Evolutionary conservation across 2,329 filamentous ascomycete genomes (phyloP).

Genomic region (Pseudopyricularia cyperi): DNA sequence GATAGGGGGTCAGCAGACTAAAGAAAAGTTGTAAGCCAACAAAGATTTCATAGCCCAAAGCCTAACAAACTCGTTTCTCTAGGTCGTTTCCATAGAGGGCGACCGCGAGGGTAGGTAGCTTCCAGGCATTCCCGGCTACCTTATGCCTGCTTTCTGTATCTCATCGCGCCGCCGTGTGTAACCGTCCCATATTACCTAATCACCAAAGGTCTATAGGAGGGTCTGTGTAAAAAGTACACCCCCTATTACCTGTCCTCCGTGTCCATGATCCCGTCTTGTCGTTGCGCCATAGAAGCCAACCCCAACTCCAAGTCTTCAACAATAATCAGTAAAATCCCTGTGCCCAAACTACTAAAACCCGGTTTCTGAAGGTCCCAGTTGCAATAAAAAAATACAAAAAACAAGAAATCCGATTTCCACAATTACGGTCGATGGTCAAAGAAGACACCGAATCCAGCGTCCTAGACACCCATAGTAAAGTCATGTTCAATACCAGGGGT

Average conservation of each 20-base stretch:
- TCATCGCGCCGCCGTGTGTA: no score
- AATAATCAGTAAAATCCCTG: neutral
- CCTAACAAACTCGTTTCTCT: no score
- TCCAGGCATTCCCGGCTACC: no score
- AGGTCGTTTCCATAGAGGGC: no score
- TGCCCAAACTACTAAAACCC: neutral
- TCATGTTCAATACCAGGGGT: constrained; percentile 97
- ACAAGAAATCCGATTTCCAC: neutral
- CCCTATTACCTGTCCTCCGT: neutral
- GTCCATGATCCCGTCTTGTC: neutral
- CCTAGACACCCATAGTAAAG: constrained; percentile 90
- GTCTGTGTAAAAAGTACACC: neutral
- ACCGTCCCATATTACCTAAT: neutral
- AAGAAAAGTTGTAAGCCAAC: no score
- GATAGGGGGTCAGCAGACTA: no score
- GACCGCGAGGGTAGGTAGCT: no score
- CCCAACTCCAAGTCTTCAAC: neutral
- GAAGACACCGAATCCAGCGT: constrained; percentile 14
- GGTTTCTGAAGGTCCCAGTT: neutral
- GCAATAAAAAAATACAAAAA: neutral
- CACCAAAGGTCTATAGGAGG: neutral
- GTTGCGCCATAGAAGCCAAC: neutral
- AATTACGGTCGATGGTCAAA: neutral
- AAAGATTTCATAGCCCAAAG: no score
- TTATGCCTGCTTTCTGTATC: no score